A percentile compares a stretch with the other conserved stretches of the same genome.
Conservation (phyloP, 192 early-diverging fungal genomes). For the Backusella luteola region DNA sequence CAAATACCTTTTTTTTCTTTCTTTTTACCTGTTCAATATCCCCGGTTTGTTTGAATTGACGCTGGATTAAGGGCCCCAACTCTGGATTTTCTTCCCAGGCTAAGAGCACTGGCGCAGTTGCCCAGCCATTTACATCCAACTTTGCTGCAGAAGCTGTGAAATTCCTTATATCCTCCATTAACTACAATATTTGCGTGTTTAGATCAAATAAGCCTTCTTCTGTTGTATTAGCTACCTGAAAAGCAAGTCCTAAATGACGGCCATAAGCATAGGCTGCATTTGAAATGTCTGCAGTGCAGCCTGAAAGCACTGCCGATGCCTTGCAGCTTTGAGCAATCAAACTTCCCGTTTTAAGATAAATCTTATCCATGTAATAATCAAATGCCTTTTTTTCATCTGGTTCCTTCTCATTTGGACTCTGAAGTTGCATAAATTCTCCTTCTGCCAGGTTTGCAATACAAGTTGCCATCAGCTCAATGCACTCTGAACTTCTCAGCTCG, state of each 20-base stretch:
- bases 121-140: slow-evolving; percentile 90
- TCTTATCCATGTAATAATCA: slow-evolving; percentile 94
- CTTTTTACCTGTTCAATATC: slow-evolving; percentile 68
- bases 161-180: slow-evolving; percentile 92
- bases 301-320: slow-evolving; percentile 83
- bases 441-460: slow-evolving; percentile 93
- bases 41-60: slow-evolving; percentile 74
- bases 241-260: slow-evolving; percentile 87
- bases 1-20: neutral
- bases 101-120: slow-evolving; percentile 92
- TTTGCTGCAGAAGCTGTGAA: slow-evolving; percentile 76
- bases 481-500: slow-evolving; percentile 83
- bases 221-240: slow-evolving; percentile 60
- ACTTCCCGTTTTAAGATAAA: slow-evolving; percentile 93
- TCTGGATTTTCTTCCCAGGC: slow-evolving; percentile 88
- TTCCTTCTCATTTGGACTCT: slow-evolving; percentile 57
- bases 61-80: slow-evolving; percentile 79
- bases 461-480: slow-evolving; percentile 90
- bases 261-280: slow-evolving; percentile 85
- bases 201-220: neutral
- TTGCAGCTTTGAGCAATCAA: slow-evolving; percentile 92
- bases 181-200: slow-evolving; percentile 25
- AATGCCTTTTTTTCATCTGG: slow-evolving; percentile 55
- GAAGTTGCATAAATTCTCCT: slow-evolving; percentile 97
- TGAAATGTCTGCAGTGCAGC: slow-evolving; percentile 64